A percentile compares a stretch with the other conserved stretches of the same genome.
Evolutionary conservation across 2,329 filamentous ascomycete genomes (phyloP).

Genomic region (Juglanconis oblonga): DNA sequence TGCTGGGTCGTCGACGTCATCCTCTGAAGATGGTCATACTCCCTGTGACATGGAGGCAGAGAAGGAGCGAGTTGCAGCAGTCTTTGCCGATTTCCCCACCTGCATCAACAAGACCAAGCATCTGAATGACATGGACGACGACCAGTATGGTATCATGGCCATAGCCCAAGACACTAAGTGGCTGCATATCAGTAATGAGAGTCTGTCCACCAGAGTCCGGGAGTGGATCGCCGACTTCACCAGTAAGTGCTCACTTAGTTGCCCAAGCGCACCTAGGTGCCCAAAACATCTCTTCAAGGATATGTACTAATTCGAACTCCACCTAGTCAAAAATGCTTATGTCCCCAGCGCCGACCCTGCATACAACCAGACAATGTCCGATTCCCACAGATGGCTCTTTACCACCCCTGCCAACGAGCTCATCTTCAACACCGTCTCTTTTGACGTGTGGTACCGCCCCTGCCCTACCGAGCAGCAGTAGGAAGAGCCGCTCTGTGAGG

Average conservation of each 20-base stretch:
- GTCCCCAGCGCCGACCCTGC: background rate
- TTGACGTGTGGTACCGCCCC: conserved; percentile 4
- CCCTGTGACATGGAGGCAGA: background rate
- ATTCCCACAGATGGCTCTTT: conserved; percentile 12
- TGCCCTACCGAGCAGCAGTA: background rate
- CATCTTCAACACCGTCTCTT: background rate
- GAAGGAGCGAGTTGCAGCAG: background rate
- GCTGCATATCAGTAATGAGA: background rate
- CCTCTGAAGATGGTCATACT: background rate
- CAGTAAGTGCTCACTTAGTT: background rate
- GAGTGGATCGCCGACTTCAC: conserved; percentile 8
- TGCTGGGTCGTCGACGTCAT: background rate
- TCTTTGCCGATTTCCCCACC: conserved; percentile 11
- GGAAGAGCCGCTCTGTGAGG: background rate
- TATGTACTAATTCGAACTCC: background rate
- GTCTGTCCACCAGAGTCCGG: background rate
- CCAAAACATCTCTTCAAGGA: background rate
- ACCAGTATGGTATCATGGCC: background rate
- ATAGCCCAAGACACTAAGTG: background rate
- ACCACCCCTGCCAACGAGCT: conserved; percentile 6
- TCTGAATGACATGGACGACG: background rate
- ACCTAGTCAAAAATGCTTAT: background rate
- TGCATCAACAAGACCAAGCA: background rate
- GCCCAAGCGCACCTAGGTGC: background rate
- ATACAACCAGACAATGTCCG: background rate